These are phyloP conservation scores for Escovopsis sp. DNA, from an alignment of 2,329 filamentous ascomycete genomes.

Conservation along the genomic window DNA sequence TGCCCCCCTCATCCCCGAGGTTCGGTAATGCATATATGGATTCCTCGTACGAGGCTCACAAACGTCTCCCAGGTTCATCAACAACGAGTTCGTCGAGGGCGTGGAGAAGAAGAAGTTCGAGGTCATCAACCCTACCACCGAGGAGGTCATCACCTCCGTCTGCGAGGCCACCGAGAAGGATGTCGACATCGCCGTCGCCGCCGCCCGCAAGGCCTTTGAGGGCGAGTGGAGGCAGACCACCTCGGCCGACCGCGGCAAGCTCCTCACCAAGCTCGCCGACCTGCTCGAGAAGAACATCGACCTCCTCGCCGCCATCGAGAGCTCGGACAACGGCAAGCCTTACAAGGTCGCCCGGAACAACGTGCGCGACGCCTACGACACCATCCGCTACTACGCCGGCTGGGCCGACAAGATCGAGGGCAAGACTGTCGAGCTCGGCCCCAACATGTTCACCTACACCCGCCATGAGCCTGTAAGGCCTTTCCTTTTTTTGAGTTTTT, in stretches of 20 bases:
- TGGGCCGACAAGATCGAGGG: constrained; percentile 88
- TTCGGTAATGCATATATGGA: not conserved
- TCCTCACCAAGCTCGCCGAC: constrained; percentile 64
- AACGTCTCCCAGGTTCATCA: constrained; percentile 48
- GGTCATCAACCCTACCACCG: constrained; percentile 75
- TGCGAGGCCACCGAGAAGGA: constrained; percentile 82
- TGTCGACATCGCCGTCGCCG: constrained; percentile 63
- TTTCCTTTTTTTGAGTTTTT: too few species aligned
- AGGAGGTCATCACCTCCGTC: constrained; percentile 73
- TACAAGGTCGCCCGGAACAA: constrained; percentile 64
- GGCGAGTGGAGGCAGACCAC: constrained; percentile 53
- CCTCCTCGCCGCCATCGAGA: constrained; percentile 66
- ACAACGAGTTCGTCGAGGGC: constrained; percentile 71
- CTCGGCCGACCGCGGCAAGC: constrained; percentile 54
- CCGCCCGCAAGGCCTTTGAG: constrained; percentile 76
- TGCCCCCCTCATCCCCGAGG: not conserved
- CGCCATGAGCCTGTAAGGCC: constrained; percentile 50
- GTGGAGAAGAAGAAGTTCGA: constrained; percentile 84
- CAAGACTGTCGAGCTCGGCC: constrained; percentile 68
- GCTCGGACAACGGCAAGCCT: constrained; percentile 79
- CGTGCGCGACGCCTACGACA: constrained; percentile 50
- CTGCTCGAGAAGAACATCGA: constrained; percentile 67
- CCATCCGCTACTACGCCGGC: constrained; percentile 62
- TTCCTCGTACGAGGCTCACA: too few species aligned
- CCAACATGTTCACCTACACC: constrained; percentile 74